Evolutionary conservation across 768 basidiomycete species (phyloP), one percentile per base, ranked within the genome.

Genomic region (Suillus variegatus): DNA sequence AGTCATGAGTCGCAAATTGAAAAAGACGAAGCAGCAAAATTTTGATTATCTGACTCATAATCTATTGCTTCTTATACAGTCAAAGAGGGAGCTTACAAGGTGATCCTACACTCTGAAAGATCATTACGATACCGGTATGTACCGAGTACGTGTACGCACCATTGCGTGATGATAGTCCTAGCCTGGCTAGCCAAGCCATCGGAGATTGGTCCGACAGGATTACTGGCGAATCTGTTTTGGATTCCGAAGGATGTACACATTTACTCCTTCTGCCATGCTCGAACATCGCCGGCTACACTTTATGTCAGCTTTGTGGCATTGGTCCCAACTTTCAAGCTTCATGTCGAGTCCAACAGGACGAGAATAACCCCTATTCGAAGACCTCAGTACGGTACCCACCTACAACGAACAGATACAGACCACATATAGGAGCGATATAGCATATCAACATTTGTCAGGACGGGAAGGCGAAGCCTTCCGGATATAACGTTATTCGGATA

Each of bases 41-140:
- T 12, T 41, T 58, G 57, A 58, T 16, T n/a, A 14, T 18, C 57
- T 41, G 16, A 41, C 38, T 16, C 22, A 40, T 40, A 13, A 18
- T 41, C 4, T 9, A 25, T 58, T 58, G 38, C 57, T 40, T 58
- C 57, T 58, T 58, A 58, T 58, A 58, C 40, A 54, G 28, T 54
- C 52, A 54, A 54, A 54, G 28, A 18, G 28, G 25, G 6, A 8
- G 25, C 57, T 40, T 22, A 41, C 22, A 18, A 5, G 16, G 22
- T 12, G 8, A 38, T 25, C 16, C 41, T 40, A 18, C 13, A 35
- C 20, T 57, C 55, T 57, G 36, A 57, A 22, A 36, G 13, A 56
- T 10, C n/a, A 22, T 38, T 57, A 36, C 7, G 36, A 22, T 38
- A 25, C 7, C 22, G 22, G 38, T 14, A 25, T 40, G 6, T 28